phyloP scores from a whole-genome alignment of 2,329 filamentous ascomycete species.

The Microsporum canis region DNA sequence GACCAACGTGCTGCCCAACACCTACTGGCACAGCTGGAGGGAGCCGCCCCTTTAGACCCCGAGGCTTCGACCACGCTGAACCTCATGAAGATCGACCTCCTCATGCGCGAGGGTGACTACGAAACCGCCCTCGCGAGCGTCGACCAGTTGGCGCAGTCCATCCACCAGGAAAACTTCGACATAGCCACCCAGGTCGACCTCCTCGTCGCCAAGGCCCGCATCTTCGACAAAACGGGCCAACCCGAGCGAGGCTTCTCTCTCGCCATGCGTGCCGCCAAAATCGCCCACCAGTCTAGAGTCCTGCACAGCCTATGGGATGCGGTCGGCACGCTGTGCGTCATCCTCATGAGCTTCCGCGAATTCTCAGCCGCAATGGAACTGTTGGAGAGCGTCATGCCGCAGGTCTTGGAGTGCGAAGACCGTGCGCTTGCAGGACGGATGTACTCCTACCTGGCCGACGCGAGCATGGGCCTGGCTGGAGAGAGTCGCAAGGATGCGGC shows the following conservation, averaged over 20 bases:
- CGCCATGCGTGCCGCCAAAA: constrained; percentile 60
- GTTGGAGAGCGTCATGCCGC: constrained; percentile 59
- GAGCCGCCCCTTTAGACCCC: constrained; percentile 42
- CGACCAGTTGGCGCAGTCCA: constrained; percentile 42
- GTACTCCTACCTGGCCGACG: constrained; percentile 62
- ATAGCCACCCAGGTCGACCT: constrained; percentile 59
- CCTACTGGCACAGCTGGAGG: constrained; percentile 47
- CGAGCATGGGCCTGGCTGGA: constrained; percentile 66
- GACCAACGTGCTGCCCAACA: constrained; percentile 47
- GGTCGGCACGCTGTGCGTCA: constrained; percentile 53
- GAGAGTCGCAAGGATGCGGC: constrained; percentile 31
- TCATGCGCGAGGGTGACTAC: constrained; percentile 44
- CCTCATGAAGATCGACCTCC: constrained; percentile 49
- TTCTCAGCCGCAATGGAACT: constrained; percentile 56
- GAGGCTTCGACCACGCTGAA: constrained; percentile 50
- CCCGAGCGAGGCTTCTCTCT: constrained; percentile 67
- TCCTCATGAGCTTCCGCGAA: constrained; percentile 59
- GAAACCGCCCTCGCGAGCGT: constrained; percentile 43
- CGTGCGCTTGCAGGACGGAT: constrained; percentile 51
- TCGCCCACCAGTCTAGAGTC: constrained; percentile 58
- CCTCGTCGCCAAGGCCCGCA: constrained; percentile 58
- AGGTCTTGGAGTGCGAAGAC: constrained; percentile 61
- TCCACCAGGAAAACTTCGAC: constrained; percentile 47
- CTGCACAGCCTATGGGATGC: constrained; percentile 63
- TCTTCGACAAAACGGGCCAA: constrained; percentile 57